A percentile compares a stretch with the other conserved stretches of the same genome.
These are phyloP conservation scores for Globisporangium canariense DNA, from an alignment of 352 stramenopile genomes.

Conservation along the genomic window DNA sequence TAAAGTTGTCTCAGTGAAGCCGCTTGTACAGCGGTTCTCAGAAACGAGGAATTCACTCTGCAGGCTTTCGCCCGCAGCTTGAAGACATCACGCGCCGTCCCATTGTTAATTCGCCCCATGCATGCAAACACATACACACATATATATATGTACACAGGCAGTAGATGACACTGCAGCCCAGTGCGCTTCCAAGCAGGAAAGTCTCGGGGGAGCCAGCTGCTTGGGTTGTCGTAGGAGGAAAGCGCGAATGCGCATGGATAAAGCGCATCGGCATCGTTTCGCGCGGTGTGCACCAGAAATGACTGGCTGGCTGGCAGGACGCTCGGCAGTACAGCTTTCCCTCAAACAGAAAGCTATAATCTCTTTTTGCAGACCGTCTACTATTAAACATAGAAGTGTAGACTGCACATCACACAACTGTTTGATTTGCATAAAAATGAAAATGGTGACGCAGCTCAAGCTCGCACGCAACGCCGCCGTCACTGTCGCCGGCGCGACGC, in stretches of 20 bases:
- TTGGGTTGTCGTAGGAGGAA: too few relatives aligned
- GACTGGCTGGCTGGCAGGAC: not conserved
- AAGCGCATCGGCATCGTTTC: too few relatives aligned
- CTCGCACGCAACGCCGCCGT: conserved; percentile 19
- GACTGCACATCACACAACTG: too few relatives aligned
- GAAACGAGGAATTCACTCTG: conserved; percentile 92
- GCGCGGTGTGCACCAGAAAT: too few relatives aligned
- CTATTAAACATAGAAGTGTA: too few relatives aligned
- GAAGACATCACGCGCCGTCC: conserved; percentile 77
- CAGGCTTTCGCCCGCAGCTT: conserved; percentile 34
- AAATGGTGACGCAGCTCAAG: conserved; percentile 11
- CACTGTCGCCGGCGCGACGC: conserved; percentile 21
- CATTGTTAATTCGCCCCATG: conserved; percentile 4
- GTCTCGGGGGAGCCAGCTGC: too few relatives aligned
- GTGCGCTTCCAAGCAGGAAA: too few relatives aligned
- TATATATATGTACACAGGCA: not conserved
- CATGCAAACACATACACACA: conserved; percentile 12
- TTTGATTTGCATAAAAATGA: conserved; percentile 7
- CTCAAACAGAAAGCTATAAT: too few relatives aligned
- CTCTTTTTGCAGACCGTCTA: too few relatives aligned
- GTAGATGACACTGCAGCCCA: not conserved
- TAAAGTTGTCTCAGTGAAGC: conserved; percentile 85
- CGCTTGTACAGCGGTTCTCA: conserved; percentile 86
- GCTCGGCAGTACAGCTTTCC: too few relatives aligned
- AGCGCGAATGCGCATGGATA: too few relatives aligned